Percentiles rank a stretch among this genome's conserved stretches.
phyloP scores from a whole-genome alignment of 768 basidiomycete species.

The Dentipellis sp. region DNA sequence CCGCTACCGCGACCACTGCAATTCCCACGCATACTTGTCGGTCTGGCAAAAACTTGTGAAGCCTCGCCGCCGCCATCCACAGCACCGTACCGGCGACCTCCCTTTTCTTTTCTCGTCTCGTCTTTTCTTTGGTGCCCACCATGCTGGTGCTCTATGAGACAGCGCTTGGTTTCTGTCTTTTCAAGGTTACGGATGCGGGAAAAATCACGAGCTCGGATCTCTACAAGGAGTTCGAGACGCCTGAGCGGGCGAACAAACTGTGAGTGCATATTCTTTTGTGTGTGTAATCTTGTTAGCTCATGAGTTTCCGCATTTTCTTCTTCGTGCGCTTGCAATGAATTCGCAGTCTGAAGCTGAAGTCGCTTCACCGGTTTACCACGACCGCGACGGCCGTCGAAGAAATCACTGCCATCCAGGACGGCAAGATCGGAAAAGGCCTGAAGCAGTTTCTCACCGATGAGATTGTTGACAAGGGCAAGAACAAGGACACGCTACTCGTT shows the following conservation, averaged over 20 bases:
- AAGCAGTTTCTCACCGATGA: slow-evolving; percentile 90
- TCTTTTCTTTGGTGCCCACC: slow-evolving; percentile 9
- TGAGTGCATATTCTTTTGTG: slow-evolving; percentile 32
- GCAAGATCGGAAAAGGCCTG: slow-evolving; percentile 86
- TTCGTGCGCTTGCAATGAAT: neutral
- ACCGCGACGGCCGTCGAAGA: slow-evolving; percentile 97
- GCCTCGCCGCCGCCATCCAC: neutral
- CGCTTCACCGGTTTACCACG: slow-evolving; percentile 92
- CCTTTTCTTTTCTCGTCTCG: neutral
- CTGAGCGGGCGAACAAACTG: slow-evolving; percentile 89
- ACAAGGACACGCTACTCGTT: slow-evolving; percentile 77
- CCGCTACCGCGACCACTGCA: too few relatives aligned
- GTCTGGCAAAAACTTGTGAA: slow-evolving; percentile 4
- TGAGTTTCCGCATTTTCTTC: neutral
- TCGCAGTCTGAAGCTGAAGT: slow-evolving; percentile 82
- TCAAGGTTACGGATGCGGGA: slow-evolving; percentile 86
- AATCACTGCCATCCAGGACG: slow-evolving; percentile 83
- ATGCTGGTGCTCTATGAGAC: slow-evolving; percentile 99
- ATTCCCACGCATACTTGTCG: slow-evolving; percentile 1
- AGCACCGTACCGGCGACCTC: neutral
- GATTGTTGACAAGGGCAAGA: slow-evolving; percentile 83
- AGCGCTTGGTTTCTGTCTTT: slow-evolving; percentile 92
- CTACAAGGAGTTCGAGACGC: slow-evolving; percentile 88
- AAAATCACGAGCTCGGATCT: slow-evolving; percentile 82
- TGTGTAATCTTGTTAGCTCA: neutral